Base-by-base conservation (phyloP, 2,329 filamentous ascomycete genomes). In the Diplocarpon mali region DNA sequence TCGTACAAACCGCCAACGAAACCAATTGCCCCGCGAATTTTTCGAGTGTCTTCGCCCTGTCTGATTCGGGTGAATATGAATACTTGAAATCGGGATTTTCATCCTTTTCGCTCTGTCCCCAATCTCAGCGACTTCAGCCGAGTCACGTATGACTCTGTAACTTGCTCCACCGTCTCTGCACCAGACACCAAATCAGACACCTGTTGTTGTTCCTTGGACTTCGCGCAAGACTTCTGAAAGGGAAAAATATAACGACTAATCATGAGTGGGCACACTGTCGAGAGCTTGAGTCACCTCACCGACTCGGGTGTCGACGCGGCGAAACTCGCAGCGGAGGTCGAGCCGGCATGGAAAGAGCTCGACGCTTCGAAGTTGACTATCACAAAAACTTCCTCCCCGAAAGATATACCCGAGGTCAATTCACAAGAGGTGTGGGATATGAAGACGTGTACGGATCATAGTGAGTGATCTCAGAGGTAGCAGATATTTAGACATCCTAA, bases 311-410 rank as follows among this genome's bases (percentile, higher is more conserved):
- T 53, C 42, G 36, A 49, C 5, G 46, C 46, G 10, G 38, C 44
- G 12, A 48, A 51, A 29, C 37, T 41, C 5, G 31, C 38, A 14
- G 43, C 42, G 8, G 29, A 45, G 10, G 35, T 35, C 2, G 36
- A 43, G 8, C 45, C 47, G n/a, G 15, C 45, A 14, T 40, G 53
- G 12, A 46, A 54, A 15, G 52, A 53, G n/a, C 70, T 80, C 42
- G 72, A 81, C 56, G 74, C 76, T 53, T 78, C 76, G 52, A 73
- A 72, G 61, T 68, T 80, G 58, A 72, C 61, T 42, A 71, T 74
- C 66, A 71, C 64, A 44, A 64, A 67, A 51, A 74, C 71, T 46
- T 59, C 64, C 42, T 62, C 55, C 49, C 73, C 70, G 1, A 69
- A 70, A 35, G 48, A 64, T 44, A 73, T 78, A 31, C 74, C 73